A percentile compares a stretch with the other conserved stretches of the same genome.
These are phyloP conservation scores for Coemansia sp. DNA, from an alignment of 192 early-diverging fungal species.

Conservation along the genomic window DNA sequence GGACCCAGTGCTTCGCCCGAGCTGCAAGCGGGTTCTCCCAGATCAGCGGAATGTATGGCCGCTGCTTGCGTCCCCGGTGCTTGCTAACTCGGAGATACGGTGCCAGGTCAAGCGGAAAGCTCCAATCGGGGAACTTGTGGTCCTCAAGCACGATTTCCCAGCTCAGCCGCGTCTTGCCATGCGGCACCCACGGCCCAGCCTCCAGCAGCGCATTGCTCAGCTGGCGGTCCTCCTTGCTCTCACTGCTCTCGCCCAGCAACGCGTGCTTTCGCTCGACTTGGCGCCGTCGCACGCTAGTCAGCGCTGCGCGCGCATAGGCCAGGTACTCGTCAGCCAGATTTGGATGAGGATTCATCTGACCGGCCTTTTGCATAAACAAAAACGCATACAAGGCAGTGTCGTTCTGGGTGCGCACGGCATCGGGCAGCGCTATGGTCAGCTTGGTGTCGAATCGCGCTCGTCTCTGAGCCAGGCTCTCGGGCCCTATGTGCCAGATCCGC, in stretches of 20 bases:
- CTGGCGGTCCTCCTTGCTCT: background rate
- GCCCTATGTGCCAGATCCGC: constrained; percentile 34
- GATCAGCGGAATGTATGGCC: constrained; percentile 52
- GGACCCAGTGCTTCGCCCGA: constrained; percentile 36
- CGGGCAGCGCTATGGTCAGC: constrained; percentile 22
- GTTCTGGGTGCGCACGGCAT: constrained; percentile 18
- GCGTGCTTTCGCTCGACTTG: constrained; percentile 26
- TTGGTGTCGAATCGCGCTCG: constrained; percentile 17
- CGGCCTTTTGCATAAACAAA: constrained; percentile 43
- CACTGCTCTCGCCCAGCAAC: constrained; percentile 12
- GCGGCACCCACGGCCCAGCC: constrained; percentile 38
- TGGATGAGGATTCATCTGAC: constrained; percentile 5
- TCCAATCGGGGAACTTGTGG: constrained; percentile 39
- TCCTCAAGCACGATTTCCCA: constrained; percentile 57
- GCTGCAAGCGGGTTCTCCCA: constrained; percentile 54
- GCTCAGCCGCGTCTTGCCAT: constrained; percentile 41
- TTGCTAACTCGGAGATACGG: constrained; percentile 25
- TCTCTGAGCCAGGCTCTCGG: constrained; percentile 32
- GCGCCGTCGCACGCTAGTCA: constrained; percentile 27
- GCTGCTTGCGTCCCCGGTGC: background rate
- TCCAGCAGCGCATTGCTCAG: background rate
- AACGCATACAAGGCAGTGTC: constrained; percentile 36
- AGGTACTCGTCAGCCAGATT: constrained; percentile 22
- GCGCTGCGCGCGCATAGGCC: constrained; percentile 28
- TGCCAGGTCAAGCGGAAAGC: constrained; percentile 41